phyloP scores from a whole-genome alignment of 2,329 filamentous ascomycete species.

The Aspergillus luchuensis region DNA sequence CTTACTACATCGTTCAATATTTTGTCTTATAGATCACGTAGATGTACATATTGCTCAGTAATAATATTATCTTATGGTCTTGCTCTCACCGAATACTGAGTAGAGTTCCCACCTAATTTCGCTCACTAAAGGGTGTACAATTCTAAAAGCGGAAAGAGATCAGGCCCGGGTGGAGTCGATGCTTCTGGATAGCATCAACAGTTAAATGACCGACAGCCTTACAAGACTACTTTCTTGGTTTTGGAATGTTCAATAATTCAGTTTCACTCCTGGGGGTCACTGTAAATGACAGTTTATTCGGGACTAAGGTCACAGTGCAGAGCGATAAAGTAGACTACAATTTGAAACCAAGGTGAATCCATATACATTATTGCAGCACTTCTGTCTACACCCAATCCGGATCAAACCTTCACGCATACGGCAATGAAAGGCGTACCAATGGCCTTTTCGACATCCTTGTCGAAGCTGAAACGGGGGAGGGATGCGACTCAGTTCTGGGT shows the following conservation, averaged over 20 bases:
- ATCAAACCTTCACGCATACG: neutral
- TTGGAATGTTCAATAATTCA: neutral
- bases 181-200: neutral
- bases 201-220: neutral
- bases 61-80: neutral
- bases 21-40: neutral
- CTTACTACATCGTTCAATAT: neutral
- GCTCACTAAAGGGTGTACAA: neutral
- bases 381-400: neutral
- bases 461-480: constrained; percentile 19
- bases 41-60: too few relatives aligned
- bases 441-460: constrained; percentile 6
- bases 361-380: neutral
- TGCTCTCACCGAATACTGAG: neutral
- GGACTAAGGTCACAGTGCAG: neutral
- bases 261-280: neutral
- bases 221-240: neutral
- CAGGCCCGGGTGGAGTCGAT: neutral
- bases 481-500: constrained; percentile 13
- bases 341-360: neutral
- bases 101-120: neutral
- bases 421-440: constrained; percentile 7
- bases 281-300: too few relatives aligned
- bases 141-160: constrained; percentile 2
- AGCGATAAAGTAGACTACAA: neutral